These are phyloP conservation scores for Pulicaria dysenterica DNA, from an alignment of 129 eudicot species.

Conservation along the genomic window DNA sequence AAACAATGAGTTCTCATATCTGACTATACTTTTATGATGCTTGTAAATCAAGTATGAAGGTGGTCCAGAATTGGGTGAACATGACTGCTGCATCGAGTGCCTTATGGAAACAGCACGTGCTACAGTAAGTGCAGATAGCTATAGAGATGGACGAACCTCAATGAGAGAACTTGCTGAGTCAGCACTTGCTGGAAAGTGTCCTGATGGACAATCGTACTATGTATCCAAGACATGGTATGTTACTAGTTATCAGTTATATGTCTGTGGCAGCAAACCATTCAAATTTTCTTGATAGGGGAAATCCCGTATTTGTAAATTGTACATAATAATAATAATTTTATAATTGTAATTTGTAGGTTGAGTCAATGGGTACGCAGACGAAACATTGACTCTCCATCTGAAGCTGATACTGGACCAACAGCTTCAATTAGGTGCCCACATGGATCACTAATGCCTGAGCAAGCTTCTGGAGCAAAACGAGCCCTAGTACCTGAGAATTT, in stretches of 20 bases:
- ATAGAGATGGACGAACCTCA: slow-evolving; percentile 61
- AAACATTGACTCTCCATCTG: slow-evolving; percentile 75
- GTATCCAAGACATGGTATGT: slow-evolving; percentile 85
- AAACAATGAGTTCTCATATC: slow-evolving; percentile 13
- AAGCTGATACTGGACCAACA: slow-evolving; percentile 97
- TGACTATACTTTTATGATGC: slow-evolving; percentile 30
- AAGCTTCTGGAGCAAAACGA: slow-evolving; percentile 90
- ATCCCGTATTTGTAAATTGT: neutral
- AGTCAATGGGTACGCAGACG: slow-evolving; percentile 92
- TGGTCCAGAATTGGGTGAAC: slow-evolving; percentile 71
- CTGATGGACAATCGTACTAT: slow-evolving; percentile 65
- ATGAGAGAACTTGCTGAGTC: slow-evolving; percentile 93
- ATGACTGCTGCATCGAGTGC: slow-evolving; percentile 74
- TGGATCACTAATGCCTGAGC: slow-evolving; percentile 90
- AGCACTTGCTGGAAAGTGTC: slow-evolving; percentile 77
- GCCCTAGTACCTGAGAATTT: slow-evolving; percentile 77
- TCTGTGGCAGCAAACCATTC: neutral
- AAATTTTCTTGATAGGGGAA: slow-evolving; percentile 6
- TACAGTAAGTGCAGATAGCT: slow-evolving; percentile 71
- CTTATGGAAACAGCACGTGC: slow-evolving; percentile 60
- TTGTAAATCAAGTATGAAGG: slow-evolving; percentile 65
- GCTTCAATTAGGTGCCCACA: slow-evolving; percentile 90
- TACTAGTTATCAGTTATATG: neutral
- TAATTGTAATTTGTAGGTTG: slow-evolving; percentile 54
- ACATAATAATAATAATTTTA: neutral